A percentile compares a stretch with the other conserved stretches of the same genome.
Evolutionary conservation across 2,329 filamentous ascomycete species (phyloP).

Genomic region (Apiospora aurea): DNA sequence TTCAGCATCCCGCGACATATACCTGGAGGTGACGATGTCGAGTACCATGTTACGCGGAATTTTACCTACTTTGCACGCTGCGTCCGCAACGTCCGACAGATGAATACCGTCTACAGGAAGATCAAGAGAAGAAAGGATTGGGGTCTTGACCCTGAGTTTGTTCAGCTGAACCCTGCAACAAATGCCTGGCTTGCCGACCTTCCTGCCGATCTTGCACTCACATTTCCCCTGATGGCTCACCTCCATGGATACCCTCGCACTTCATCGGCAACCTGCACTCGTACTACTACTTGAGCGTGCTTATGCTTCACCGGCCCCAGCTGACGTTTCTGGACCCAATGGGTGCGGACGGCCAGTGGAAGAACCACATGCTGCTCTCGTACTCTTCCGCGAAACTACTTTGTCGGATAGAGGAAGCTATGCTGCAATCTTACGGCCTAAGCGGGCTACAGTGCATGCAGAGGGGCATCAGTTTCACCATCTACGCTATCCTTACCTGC

Average conservation of each 20-base stretch:
- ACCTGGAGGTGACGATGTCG: conserved; percentile 74
- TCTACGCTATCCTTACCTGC: conserved; percentile 91
- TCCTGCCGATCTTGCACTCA: conserved; percentile 78
- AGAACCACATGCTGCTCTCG: conserved; percentile 84
- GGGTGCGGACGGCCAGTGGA: conserved; percentile 77
- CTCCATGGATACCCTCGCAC: conserved; percentile 85
- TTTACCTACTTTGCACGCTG: conserved; percentile 83
- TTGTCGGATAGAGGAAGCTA: conserved; percentile 85
- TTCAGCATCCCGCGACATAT: conserved; percentile 70
- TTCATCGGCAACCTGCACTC: conserved; percentile 89
- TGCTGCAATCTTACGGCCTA: conserved; percentile 78
- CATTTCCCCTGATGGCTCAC: conserved; percentile 80
- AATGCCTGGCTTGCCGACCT: conserved; percentile 78
- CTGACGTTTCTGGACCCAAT: conserved; percentile 80
- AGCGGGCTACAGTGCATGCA: conserved; percentile 90
- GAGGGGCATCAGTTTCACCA: conserved; percentile 90
- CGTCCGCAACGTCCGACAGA: conserved; percentile 78
- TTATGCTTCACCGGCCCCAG: conserved; percentile 88
- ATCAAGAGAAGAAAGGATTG: conserved; percentile 79
- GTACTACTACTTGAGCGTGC: conserved; percentile 85
- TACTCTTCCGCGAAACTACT: conserved; percentile 85
- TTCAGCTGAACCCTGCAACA: conserved; percentile 79
- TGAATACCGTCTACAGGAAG: conserved; percentile 78
- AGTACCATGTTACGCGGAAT: conserved; percentile 81
- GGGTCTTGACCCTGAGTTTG: conserved; percentile 85